Base-by-base conservation (phyloP, 1,284 basidiomycete genomes). In the Mycena citricolor region DNA sequence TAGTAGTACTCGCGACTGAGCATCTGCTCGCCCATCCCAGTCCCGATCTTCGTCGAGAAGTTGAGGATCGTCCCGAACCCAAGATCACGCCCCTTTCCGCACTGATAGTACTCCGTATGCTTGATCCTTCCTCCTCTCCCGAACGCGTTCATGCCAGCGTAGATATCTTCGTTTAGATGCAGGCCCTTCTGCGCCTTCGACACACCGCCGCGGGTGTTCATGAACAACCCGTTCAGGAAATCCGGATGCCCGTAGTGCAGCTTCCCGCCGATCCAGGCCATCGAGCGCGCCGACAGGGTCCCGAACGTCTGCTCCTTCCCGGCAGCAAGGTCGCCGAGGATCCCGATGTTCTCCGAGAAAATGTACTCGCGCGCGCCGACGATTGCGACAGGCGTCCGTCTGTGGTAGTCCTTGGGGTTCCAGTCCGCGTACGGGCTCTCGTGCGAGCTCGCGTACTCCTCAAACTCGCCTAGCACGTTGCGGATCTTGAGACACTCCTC, bases 231-330 rank as follows among this genome's bases (percentile, higher is more conserved):
- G 67, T 98, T 97, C 56, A 99, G 76, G 84, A 99, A 97, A 82
- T 99, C 95, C 8, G 95, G 97, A 62, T 93, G 97, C 61, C 95
- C 95, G 62, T 99, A 99, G 68, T 99, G 95, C 55, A 99, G 78
- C 69, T 99, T 99, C 47, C 97, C 97, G 37, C 95, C 95, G 54
- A 99, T 94, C 83, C 90, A 97, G 5, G 95, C 93, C 66, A 97
- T 83, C 8, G 92, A 88, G 52, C 97, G 85, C 29, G 94, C 95
- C 38, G 93, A 83, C 56, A 99, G 83, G 0, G 97, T 99, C 71
- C 95, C 95, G 68, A 99, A 99, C 31, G 97, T 99, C 69, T 99
- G 95, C 69, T 99, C 97, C 75, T 99, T 99, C 23, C 97, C 95
- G 53, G 95, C 95, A 37, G 95, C 95, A 40, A 99, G 81, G 68